Evolutionary conservation across 768 basidiomycete species (phyloP), one percentile per base, ranked within the genome.

Genomic region (Suillus weaverae): DNA sequence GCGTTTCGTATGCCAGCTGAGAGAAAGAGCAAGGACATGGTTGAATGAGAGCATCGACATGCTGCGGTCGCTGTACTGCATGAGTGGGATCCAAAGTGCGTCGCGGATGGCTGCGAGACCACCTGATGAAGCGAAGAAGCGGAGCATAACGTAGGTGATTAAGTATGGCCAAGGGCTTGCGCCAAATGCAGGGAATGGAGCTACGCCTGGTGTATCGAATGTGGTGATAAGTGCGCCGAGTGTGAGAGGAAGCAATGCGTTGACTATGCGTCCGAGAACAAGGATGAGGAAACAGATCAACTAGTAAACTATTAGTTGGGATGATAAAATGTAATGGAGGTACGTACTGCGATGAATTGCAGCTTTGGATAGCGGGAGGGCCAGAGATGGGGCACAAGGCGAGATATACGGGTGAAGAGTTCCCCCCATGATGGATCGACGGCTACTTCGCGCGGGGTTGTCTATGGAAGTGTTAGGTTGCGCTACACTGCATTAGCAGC

Each of bases 21-120:
- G 88, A 1, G 92, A 92, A 5, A 98, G 85, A 66, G 93, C 91
- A 11, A 98, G 82, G 2, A 97, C 78, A 71, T 97, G 95, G 65
- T 95, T 86, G 77, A 92, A 93, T 11, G 94, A 90, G 61, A 95
- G 80, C 50, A 60, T 62, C 4, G 51, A 71, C 78, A 64, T 67
- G 85, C 86, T 85, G 70, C 89, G 79, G 72, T 96, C 93, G 0
- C 91, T 92, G 73, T 88, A 92, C 76, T 94, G 93, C 85, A 94
- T 91, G 50, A 99, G 90, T 1, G 94, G 92, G 2, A 89, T 85
- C 91, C 94, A 96, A 3, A 94, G 80, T 36, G 84, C 83, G 73
- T 88, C 85, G 53, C 85, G 85, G 55, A 94, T 76, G 39, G 89
- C 91, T 30, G 84, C 77, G 30, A 97, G 77, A 32, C 94, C 94